These are phyloP conservation scores for Trichoderma hamatum DNA, from an alignment of 2,329 filamentous ascomycete species.

Conservation along the genomic window DNA sequence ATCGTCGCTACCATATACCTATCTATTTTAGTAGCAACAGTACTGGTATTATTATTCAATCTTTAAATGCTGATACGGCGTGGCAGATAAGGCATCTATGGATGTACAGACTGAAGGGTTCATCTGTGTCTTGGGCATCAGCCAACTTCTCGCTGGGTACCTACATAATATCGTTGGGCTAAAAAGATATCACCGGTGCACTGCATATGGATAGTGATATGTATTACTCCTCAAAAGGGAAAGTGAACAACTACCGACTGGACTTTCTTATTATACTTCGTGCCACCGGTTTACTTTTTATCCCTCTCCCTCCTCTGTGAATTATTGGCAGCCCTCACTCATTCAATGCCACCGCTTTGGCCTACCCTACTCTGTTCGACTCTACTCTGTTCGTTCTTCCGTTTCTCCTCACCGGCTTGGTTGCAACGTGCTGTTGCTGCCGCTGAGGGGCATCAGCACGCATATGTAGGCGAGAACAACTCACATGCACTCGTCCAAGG, in stretches of 20 bases:
- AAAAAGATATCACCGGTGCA: not conserved
- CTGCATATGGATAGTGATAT: not conserved
- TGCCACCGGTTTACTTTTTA: not conserved
- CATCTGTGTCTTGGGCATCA: conserved; percentile 2
- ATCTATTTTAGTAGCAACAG: not conserved
- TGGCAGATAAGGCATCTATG: not conserved
- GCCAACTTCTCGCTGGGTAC: not conserved
- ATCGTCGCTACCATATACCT: not conserved
- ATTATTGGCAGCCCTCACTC: not conserved
- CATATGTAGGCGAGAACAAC: conserved; percentile 25
- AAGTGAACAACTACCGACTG: not conserved
- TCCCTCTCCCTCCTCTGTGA: not conserved
- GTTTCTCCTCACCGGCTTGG: conserved; percentile 20
- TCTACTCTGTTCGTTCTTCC: not conserved
- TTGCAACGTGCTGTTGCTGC: conserved; percentile 22
- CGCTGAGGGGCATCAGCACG: conserved; percentile 21
- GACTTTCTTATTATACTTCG: not conserved
- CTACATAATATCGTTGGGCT: not conserved
- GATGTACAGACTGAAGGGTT: not conserved
- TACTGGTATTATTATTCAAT: too few species aligned
- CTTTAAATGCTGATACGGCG: too few species aligned
- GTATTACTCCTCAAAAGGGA: not conserved
- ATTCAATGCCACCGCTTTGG: not conserved
- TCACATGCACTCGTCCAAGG: conserved; percentile 22
- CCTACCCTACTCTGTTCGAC: not conserved